Evolutionary conservation across 2,329 filamentous ascomycete genomes (phyloP), one percentile per base, ranked within the genome.

Genomic region (Xylaria sp.): DNA sequence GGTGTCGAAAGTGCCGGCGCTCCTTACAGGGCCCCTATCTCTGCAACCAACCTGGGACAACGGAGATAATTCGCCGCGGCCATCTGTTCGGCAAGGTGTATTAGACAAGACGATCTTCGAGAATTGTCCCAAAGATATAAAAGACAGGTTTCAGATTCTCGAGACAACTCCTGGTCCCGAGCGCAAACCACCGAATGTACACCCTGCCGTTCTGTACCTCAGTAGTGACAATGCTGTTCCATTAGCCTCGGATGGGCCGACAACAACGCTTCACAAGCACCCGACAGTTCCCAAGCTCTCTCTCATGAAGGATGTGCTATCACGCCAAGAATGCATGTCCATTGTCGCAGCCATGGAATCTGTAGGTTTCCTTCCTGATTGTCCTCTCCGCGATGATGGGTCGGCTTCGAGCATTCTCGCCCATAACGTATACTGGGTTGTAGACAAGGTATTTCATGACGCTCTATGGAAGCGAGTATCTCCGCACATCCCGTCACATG

Each of bases 261-360:
- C 82, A 0, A 86, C 87, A n/a, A 83, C 83, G 36, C 85, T 86
- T 62, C 84, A 89, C 64, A 81, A 85, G 5, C 91, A 92, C 67
- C 89, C 90, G 0, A 79, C 83, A 0, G 89, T 92, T 0, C 89
- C 90, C 0, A 86, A 88, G 4, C 83, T 92, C 0, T 84, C 86
- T 5, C 79, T 92, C 0, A 83, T 90, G 13, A 86, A 83, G 55
- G 84, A 90, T 48, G 86, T 92, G 0, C 83, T 93, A 0, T 86
- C 88, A 0, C 79, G 85, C 0, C 81, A 83, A 1, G 91, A 92
- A 76, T 93, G 91, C 79, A 86, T 83, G 57, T 83, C 87, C 13
- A 91, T 93, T 64, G 88, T 93, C 23, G 87, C 89, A 0, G 88
- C 90, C 0, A 90, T 87, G 5, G 91, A 93, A 76, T 83, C 83